Base-by-base conservation (phyloP, 2,329 filamentous ascomycete genomes). In the Fusarium chlamydosporum region DNA sequence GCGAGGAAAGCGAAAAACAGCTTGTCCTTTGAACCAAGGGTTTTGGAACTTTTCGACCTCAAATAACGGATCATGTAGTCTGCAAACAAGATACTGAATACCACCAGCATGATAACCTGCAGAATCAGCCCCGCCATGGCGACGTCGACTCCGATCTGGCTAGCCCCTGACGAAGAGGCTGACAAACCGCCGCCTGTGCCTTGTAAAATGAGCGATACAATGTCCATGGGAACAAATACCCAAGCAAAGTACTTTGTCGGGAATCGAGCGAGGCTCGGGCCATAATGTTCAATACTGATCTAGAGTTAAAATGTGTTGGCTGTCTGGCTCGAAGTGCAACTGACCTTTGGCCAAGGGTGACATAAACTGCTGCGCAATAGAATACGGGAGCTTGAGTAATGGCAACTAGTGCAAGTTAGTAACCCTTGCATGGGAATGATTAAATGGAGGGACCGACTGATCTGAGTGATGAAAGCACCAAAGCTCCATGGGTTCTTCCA, bases 401-500 rank as follows among this genome's bases (percentile, higher is more conserved):
- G 72, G 85, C 60, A 33, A 67, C 50, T 72, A 11, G 5, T 1
- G 0, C 1, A n/a, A 0, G 13, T 67, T 2, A 61, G 58, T 1
- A 38, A 16, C 0, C 6, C 4, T 4, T n/a, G 13, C 1, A 0
- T 6, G 23, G 23, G 23, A 6, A 34, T 7, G 8, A 0, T 29
- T 2, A 1, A 2, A 3, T 23, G 3, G 4, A 6, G n/a, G 1
- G 3, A 40, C 68, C 4, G 13, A 71, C 69, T 74, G 64, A 89
- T 88, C 73, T 90, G 86, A 8, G 89, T 82, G 56, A 89, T 81
- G 70, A 91, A 91, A 1, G 83, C 86, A 4, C 74, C 70, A 72
- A 88, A 82, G 38, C 70, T 78, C 72, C 86, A 90, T 0, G 86
- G 85, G 65, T 89, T 85, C 26, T 82, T 69, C 61, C 85, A 81